Evolutionary conservation across 345 rosid genomes (phyloP).

Genomic region (Odontarrhena argentea): DNA sequence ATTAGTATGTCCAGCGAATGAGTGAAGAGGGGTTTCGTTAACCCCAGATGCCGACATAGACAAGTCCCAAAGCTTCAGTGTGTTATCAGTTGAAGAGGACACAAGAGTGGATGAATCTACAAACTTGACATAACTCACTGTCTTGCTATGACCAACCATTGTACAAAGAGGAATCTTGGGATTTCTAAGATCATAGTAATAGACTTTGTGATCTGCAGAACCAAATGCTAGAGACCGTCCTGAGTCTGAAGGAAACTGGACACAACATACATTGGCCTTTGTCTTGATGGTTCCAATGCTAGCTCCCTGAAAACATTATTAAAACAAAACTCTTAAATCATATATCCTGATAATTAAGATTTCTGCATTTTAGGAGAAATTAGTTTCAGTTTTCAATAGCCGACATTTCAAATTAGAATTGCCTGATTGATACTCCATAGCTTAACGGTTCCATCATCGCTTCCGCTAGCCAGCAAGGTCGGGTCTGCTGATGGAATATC

Average conservation of each 20-base stretch:
- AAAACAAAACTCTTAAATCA: constrained; percentile 50
- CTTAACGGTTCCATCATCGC: constrained; percentile 94
- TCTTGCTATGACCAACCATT: constrained; percentile 77
- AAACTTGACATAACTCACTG: constrained; percentile 95
- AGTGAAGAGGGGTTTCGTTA: constrained; percentile 76
- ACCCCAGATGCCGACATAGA: constrained; percentile 68
- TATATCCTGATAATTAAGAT: constrained; percentile 27
- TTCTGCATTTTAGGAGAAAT: constrained; percentile 39
- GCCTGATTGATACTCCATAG: constrained; percentile 99
- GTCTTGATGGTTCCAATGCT: constrained; percentile 87
- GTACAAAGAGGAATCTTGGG: constrained; percentile 79
- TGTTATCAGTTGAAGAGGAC: constrained; percentile 93
- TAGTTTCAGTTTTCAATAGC: constrained; percentile 67
- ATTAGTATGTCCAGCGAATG: constrained; percentile 85
- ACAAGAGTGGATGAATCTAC: constrained; percentile 71
- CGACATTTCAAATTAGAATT: constrained; percentile 88
- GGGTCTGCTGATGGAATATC: constrained; percentile 90
- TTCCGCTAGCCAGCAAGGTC: constrained; percentile 93
- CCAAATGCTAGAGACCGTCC: constrained; percentile 88
- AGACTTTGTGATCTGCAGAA: constrained; percentile 90
- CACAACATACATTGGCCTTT: constrained; percentile 91
- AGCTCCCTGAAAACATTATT: constrained; percentile 69
- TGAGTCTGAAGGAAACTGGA: constrained; percentile 85
- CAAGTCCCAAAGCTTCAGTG: constrained; percentile 96
- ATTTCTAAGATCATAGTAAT: constrained; percentile 90